Conservation (phyloP, 129 eudicot species). For the Flaveria trinervia region DNA sequence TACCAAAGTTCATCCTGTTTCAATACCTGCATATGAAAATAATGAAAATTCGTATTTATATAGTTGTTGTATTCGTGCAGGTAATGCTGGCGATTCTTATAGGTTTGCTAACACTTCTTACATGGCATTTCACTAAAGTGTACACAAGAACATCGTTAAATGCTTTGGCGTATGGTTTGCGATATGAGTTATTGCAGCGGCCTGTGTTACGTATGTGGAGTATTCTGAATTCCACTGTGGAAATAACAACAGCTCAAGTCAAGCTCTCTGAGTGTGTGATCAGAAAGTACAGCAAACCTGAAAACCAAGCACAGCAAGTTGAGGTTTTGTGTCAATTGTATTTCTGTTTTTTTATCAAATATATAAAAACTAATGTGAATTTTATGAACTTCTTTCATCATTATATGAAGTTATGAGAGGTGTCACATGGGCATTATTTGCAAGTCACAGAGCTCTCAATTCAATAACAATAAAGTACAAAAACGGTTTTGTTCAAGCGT, state of each 20-base stretch:
- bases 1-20: slow-evolving; percentile 15
- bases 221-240: slow-evolving; percentile 82
- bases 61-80: slow-evolving; percentile 43
- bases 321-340: slow-evolving; percentile 57
- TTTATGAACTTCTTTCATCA: slow-evolving; percentile 36
- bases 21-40: neutral
- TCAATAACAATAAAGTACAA: slow-evolving; percentile 78
- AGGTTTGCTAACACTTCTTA: slow-evolving; percentile 82
- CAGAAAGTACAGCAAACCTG: slow-evolving; percentile 64
- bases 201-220: slow-evolving; percentile 93
- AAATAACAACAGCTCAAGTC: slow-evolving; percentile 91
- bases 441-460: slow-evolving; percentile 85
- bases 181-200: slow-evolving; percentile 83
- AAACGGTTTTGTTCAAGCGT: slow-evolving; percentile 97
- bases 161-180: slow-evolving; percentile 78
- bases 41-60: neutral
- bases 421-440: slow-evolving; percentile 89
- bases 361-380: slow-evolving; percentile 22
- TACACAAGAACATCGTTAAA: slow-evolving; percentile 80
- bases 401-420: slow-evolving; percentile 85
- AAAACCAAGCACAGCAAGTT: slow-evolving; percentile 79
- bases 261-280: slow-evolving; percentile 80
- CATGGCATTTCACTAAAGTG: slow-evolving; percentile 95
- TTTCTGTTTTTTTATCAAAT: neutral
- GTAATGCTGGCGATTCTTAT: slow-evolving; percentile 89